phyloP scores from a whole-genome alignment of 2,329 filamentous ascomycete species.

The Coniochaeta sp. region DNA sequence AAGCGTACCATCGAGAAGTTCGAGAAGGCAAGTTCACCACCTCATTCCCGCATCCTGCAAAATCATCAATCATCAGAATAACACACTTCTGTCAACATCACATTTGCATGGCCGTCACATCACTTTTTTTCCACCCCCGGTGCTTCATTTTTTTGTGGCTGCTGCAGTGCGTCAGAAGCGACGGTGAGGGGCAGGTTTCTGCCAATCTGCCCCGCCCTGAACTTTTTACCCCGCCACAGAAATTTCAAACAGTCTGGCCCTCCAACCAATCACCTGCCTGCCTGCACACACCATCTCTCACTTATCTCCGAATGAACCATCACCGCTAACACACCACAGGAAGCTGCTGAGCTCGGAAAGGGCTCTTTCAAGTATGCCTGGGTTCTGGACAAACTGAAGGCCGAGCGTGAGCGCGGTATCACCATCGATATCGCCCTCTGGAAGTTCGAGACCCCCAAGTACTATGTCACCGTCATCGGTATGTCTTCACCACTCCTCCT shows the following conservation, averaged over 20 bases:
- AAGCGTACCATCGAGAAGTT: slow-evolving; percentile 99
- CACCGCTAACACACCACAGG: slow-evolving; percentile 44
- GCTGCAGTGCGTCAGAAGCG: not conserved
- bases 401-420: slow-evolving; percentile 99
- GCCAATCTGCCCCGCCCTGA: not conserved
- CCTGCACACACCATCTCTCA: not conserved
- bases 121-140: slow-evolving; percentile 9
- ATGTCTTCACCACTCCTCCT: slow-evolving; percentile 28
- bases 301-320: not conserved
- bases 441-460: slow-evolving; percentile 99
- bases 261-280: slow-evolving; percentile 7
- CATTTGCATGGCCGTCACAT: not conserved
- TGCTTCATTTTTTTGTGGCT: not conserved
- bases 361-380: slow-evolving; percentile 99
- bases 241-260: not conserved
- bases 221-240: slow-evolving; percentile 4
- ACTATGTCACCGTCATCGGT: slow-evolving; percentile 97
- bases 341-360: slow-evolving; percentile 99
- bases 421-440: slow-evolving; percentile 99
- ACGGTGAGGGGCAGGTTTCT: not conserved
- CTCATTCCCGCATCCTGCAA: slow-evolving; percentile 5
- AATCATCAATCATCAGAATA: too few species aligned
- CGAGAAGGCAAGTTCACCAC: slow-evolving; percentile 86
- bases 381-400: slow-evolving; percentile 99
- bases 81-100: slow-evolving; percentile 5